Evolutionary conservation across 805 yeast genomes (phyloP).

Genomic region (Pichia scutulata): DNA sequence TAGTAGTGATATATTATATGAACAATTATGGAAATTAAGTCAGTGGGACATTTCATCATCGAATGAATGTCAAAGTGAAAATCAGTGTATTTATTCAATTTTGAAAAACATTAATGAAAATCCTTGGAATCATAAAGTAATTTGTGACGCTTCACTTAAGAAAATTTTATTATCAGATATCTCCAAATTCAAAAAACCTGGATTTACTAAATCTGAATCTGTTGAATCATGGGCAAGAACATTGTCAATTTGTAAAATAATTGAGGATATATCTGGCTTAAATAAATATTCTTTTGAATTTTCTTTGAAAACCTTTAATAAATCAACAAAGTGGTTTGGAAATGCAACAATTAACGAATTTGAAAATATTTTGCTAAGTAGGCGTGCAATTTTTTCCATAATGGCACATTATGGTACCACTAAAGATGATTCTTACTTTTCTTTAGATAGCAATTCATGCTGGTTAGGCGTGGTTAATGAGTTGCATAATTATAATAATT

Average conservation of each 20-base stretch:
- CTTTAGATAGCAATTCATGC: neutral
- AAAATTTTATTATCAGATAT: constrained; percentile 1
- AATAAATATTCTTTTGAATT: constrained; percentile 3
- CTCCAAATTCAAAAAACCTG: neutral
- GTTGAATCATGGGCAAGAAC: constrained; percentile 26
- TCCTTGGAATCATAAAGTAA: constrained; percentile 13
- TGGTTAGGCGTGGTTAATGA: constrained; percentile 30
- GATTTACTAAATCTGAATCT: constrained; percentile 1
- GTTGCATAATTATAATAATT: constrained; percentile 33
- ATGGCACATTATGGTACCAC: neutral
- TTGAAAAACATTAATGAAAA: constrained; percentile 40
- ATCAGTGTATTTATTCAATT: constrained; percentile 44
- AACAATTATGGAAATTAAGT: constrained; percentile 69
- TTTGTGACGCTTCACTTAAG: constrained; percentile 17
- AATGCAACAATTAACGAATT: constrained; percentile 27
- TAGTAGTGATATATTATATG: constrained; percentile 31
- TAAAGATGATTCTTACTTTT: neutral
- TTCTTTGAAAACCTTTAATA: constrained; percentile 12
- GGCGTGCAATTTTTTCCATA: constrained; percentile 33
- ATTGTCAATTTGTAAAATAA: constrained; percentile 24
- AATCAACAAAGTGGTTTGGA: constrained; percentile 32
- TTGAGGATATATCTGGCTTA: constrained; percentile 14
- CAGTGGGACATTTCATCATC: constrained; percentile 69
- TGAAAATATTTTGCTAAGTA: constrained; percentile 38
- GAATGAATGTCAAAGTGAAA: constrained; percentile 28